A percentile compares a stretch with the other conserved stretches of the same genome.
phyloP scores from a whole-genome alignment of 164 flowering plant genomes.

The Magnolia sinica region DNA sequence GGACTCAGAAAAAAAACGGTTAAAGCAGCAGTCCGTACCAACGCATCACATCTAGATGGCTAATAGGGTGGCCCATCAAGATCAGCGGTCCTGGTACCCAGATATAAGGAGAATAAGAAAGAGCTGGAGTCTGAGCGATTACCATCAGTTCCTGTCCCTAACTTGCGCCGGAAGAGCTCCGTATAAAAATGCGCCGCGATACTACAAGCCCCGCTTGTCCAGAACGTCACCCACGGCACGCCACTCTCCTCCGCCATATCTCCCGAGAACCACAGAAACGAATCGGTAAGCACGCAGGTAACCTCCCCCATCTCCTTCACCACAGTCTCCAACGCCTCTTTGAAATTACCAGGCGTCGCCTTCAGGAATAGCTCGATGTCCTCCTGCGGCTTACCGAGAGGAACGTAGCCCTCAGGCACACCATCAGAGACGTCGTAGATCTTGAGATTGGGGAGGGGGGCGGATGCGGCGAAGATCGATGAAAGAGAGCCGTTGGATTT shows the following conservation, averaged over 20 bases:
- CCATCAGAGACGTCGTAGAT: conserved; percentile 32
- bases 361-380: conserved; percentile 30
- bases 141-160: conserved; percentile 13
- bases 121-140: not conserved
- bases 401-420: conserved; percentile 24
- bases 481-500: conserved; percentile 30
- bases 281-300: conserved; percentile 35
- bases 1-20: too few relatives aligned
- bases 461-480: not conserved
- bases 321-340: conserved; percentile 22
- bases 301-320: conserved; percentile 18
- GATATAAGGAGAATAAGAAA: not conserved
- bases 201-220: conserved; percentile 31
- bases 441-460: conserved; percentile 11
- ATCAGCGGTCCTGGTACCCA: not conserved
- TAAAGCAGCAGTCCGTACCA: too few relatives aligned
- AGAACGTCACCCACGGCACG: conserved; percentile 46
- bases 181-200: conserved; percentile 28
- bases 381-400: conserved; percentile 23
- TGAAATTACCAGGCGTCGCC: conserved; percentile 30
- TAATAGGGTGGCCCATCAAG: not conserved
- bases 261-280: conserved; percentile 35
- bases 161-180: conserved; percentile 19
- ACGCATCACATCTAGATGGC: too few relatives aligned
- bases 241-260: conserved; percentile 36